Base-by-base conservation (phyloP, 176 grass and related monocot genomes). In the Triticum urartu region DNA sequence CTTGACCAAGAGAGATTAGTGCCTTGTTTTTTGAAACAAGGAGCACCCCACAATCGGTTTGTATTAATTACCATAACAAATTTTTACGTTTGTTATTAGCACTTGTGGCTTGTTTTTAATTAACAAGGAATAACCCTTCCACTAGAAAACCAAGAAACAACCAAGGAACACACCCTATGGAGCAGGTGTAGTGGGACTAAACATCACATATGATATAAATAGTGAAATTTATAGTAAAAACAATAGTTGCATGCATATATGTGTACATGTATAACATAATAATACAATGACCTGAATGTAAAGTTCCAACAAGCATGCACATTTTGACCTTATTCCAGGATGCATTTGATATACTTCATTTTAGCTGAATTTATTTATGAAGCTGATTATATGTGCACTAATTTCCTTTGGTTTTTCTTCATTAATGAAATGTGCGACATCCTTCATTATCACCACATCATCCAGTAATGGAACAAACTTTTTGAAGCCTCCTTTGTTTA, bases 401-500 rank as follows among this genome's bases (percentile, higher is more conserved):
- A 94, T 68, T 72, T 94, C 84, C 1, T 86, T 12, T 22, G 92
- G 87, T 28, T 89, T 91, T 35, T 94, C 89, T 52, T 94, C 89
- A 3, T 89, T 87, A 68, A 91, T 89, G 4, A 94, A 94, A 71
- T 94, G 92, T 0, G 87, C 87, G 5, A 84, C 92, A 62, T 85
- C 89, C 79, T 91, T 71, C 75, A 91, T 87, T 21, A 94, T 81
- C 32, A 91, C 71, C n/a, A 94, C 92, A 70, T 89, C 89, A 42
- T 94, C 92, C 0, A 94, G 84, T 40, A 91, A 50, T 3, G 92
- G 92, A 36, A 85, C 89, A 5, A 83, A 91, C 39, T 89, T 94
- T 70, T 91, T 94, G 63, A 94, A 61, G 22, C 87, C 84, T 20
- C 84, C 89, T 73, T 94, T 94, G 68, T 94, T 89, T 36, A 91